phyloP scores from a whole-genome alignment of 1,284 basidiomycete species.

The Cryptococcus wingfieldii region DNA sequence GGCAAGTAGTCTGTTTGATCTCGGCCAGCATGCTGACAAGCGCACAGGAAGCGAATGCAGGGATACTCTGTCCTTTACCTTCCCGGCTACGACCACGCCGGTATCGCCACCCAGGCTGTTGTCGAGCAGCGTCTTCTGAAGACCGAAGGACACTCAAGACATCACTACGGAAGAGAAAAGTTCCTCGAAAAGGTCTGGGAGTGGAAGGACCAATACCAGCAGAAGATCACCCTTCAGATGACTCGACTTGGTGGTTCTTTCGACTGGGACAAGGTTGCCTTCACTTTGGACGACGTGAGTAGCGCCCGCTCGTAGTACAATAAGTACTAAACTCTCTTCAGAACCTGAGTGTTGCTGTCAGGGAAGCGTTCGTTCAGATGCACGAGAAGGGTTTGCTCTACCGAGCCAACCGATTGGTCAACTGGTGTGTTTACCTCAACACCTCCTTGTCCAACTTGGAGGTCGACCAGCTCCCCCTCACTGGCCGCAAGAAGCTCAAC shows the following conservation, averaged over 20 bases:
- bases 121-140: conserved; percentile 93
- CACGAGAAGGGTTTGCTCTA: conserved; percentile 94
- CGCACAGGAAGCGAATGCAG: conserved; percentile 88
- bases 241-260: conserved; percentile 86
- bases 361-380: conserved; percentile 84
- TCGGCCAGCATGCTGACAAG: background rate
- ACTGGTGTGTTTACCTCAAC: conserved; percentile 96
- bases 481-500: conserved; percentile 77
- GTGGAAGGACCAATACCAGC: conserved; percentile 98
- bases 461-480: conserved; percentile 92
- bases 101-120: conserved; percentile 97
- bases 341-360: conserved; percentile 78
- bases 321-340: conserved; percentile 34
- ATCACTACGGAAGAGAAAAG: conserved; percentile 89
- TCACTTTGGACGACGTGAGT: conserved; percentile 87
- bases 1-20: conserved; percentile 54
- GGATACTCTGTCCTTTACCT: conserved; percentile 87
- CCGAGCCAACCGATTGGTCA: conserved; percentile 93
- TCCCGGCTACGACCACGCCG: conserved; percentile 97
- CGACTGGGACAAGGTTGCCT: conserved; percentile 90
- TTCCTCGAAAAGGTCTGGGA: conserved; percentile 90
- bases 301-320: background rate
- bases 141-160: conserved; percentile 73
- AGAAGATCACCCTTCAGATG: conserved; percentile 84
- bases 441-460: conserved; percentile 97